Base-by-base conservation (phyloP, 148 eudicot species). In the Camellia lanceoleosa region DNA sequence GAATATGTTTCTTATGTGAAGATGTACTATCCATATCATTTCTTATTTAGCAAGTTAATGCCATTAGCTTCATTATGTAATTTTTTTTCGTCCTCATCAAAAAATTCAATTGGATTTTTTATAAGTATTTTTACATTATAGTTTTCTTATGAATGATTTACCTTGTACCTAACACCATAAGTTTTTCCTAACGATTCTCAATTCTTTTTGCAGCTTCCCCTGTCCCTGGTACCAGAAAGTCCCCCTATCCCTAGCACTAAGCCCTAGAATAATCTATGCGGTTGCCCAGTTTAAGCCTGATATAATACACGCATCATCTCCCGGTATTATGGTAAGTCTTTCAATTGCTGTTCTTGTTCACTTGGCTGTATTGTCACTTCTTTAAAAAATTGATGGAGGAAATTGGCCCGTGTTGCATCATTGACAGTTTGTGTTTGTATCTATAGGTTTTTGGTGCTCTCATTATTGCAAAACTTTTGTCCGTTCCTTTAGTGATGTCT, bases 281-380 rank as follows among this genome's bases (percentile, higher is more conserved):
- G 99, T 96, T 63, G 93, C 92, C 8, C 86, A 89, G 51, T 96
- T 96, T 85, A 96, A 93, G 85, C 99, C 99, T 70, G 99, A 96
- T 81, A 93, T 92, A 63, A 93, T 96, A 74, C 98, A 96, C 43
- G 99, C 97, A 63, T 91, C 98, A 64, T 96, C 99, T 18, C 99
- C 99, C 2, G 98, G 99, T 73, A 67, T 93, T 78, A 96, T 96
- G 99, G 98, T 92, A 85, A 68, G 78, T 86, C 81, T 66, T 73
- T 46, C 47, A 47, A 43, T 74, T 56, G 66, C 51, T 77, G 20
- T 51, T 68, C 66, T 67, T 69, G 4, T 76, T 82, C 46, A 11
- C 43, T 75, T 76, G 47, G n/a, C 12, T 7, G 15, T 18, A 46
- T 41, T 44, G 38, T 16, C 20, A 14, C 41, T 7, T 41, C 42